Base-by-base conservation (phyloP, 768 basidiomycete genomes). In the Paxillus rubicundulus region DNA sequence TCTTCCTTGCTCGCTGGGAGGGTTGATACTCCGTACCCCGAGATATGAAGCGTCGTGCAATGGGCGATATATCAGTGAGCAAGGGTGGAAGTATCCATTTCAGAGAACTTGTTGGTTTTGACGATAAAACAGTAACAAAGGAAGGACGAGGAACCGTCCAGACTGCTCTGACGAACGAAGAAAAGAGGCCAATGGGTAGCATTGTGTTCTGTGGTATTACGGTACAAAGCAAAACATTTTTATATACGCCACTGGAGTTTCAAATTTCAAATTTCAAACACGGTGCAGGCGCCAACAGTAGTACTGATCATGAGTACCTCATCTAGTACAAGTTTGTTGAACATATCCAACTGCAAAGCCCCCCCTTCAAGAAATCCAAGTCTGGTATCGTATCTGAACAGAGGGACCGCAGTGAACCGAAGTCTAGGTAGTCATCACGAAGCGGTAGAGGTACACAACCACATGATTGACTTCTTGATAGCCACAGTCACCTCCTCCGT, bases 21-120 rank as follows among this genome's bases (percentile, higher is more conserved):
- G 95, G 95, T 67, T 98, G 95, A 62, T 98, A 98, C 71, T 95
- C 92, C n/a, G 83, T 81, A 40, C 95, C 95, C 40, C 83, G 81
- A 27, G 86, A 79, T 28, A 75, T 76, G 65, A 79, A 84, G 7
- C 93, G 85, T 37, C 79, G 30, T 2, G 21, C 37, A 13, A 69
- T 55, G 46, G 55, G 42, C 6, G 58, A 50, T 42, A 62, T 57
- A 51, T 57, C 53, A 28, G 58, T 36, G 46, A 60, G 34, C n/a
- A 56, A 54, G 28, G 58, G 40, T 13, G 64, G 67, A 16, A 57
- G 51, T 28, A 53, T 5, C 65, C 65, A 67, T 50, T 49, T 52
- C n/a, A 59, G 49, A 9, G 66, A 5, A 38, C 54, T 53, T 13
- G 60, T 36, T 49, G 53, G 38, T 20, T 61, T 47, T n/a, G 57